phyloP scores from a whole-genome alignment of 352 stramenopile species.

The Phytophthora lateralis region DNA sequence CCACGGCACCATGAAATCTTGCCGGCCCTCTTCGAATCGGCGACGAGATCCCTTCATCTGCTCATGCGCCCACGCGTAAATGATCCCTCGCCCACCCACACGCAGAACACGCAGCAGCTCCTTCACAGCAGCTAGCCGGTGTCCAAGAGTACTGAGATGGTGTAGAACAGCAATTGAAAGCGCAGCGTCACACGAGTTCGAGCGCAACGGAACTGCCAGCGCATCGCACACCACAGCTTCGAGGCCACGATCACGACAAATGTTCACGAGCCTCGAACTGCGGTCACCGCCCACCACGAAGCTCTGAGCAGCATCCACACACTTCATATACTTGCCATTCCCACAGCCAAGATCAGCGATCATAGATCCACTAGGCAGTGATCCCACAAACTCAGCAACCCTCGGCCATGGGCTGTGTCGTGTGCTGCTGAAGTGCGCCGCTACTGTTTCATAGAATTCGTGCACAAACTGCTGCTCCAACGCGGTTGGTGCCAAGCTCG shows the following conservation, averaged over 20 bases:
- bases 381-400: slow-evolving; percentile 70
- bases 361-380: slow-evolving; percentile 58
- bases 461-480: slow-evolving; percentile 87
- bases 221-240: slow-evolving; percentile 83
- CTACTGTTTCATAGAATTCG: slow-evolving; percentile 87
- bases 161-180: slow-evolving; percentile 89
- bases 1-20: slow-evolving; percentile 91
- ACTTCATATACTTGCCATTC: slow-evolving; percentile 92
- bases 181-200: slow-evolving; percentile 71
- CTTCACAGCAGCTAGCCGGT: slow-evolving; percentile 74
- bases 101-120: slow-evolving; percentile 79
- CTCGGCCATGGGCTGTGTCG: slow-evolving; percentile 85
- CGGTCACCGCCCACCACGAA: slow-evolving; percentile 69
- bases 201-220: slow-evolving; percentile 75
- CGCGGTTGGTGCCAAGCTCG: slow-evolving; percentile 50
- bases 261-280: slow-evolving; percentile 64
- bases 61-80: slow-evolving; percentile 90
- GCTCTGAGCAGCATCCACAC: slow-evolving; percentile 54
- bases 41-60: slow-evolving; percentile 79
- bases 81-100: slow-evolving; percentile 69
- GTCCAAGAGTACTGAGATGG: slow-evolving; percentile 76
- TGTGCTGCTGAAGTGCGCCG: slow-evolving; percentile 86
- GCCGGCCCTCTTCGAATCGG: slow-evolving; percentile 64
- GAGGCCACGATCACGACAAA: slow-evolving; percentile 61
- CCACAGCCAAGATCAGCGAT: slow-evolving; percentile 86